A percentile compares a stretch with the other conserved stretches of the same genome.
These are phyloP conservation scores for Daldinia bambusicola DNA, from an alignment of 495 filamentous ascomycete genomes.

Conservation along the genomic window DNA sequence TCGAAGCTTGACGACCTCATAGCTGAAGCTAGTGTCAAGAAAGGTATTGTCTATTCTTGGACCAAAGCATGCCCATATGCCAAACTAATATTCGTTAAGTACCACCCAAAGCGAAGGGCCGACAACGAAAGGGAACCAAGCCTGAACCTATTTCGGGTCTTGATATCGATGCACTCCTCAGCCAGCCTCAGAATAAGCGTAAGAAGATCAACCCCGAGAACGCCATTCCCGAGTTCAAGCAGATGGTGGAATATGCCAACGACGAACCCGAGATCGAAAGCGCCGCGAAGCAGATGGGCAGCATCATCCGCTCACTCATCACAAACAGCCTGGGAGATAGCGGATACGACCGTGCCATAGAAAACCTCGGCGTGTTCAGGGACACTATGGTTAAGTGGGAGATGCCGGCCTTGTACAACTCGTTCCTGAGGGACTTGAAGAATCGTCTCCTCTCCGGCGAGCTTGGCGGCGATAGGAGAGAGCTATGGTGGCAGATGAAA, in stretches of 20 bases:
- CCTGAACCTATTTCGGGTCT: conserved; percentile 91
- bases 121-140: conserved; percentile 72
- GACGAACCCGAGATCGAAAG: conserved; percentile 70
- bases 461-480: conserved; percentile 81
- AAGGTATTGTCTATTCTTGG: conserved; percentile 61
- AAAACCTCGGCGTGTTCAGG: conserved; percentile 79
- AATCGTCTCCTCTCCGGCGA: conserved; percentile 72
- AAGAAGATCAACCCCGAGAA: conserved; percentile 79
- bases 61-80: not conserved
- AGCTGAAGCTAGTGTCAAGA: conserved; percentile 82
- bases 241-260: conserved; percentile 71
- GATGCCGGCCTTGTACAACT: conserved; percentile 80
- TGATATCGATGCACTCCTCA: conserved; percentile 81
- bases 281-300: conserved; percentile 77
- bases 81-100: conserved; percentile 64
- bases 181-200: conserved; percentile 55
- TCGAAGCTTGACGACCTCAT: conserved; percentile 72
- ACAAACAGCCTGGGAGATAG: conserved; percentile 76
- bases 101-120: conserved; percentile 82
- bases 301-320: conserved; percentile 75
- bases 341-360: conserved; percentile 78
- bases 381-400: conserved; percentile 81
- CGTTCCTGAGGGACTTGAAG: conserved; percentile 77
- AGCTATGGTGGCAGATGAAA: conserved; percentile 83
- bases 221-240: conserved; percentile 92